Evolutionary conservation across 352 stramenopile species (phyloP).

Genomic region (Pythium myriotylum): DNA sequence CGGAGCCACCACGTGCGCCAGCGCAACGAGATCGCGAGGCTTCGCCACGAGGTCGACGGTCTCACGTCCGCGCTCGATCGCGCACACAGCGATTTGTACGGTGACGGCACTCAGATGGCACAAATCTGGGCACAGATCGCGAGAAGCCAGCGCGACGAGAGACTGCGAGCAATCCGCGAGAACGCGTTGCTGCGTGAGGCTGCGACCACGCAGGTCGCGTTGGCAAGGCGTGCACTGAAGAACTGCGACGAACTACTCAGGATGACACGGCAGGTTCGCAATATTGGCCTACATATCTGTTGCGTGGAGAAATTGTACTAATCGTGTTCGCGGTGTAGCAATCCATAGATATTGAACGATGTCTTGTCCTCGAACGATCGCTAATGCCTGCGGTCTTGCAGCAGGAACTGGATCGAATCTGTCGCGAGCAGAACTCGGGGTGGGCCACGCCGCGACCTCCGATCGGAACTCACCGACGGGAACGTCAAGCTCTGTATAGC

Average conservation of each 20-base stretch:
- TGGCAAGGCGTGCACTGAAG: background rate
- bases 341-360: no score
- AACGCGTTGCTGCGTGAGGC: background rate
- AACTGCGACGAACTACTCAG: background rate
- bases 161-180: background rate
- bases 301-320: no score
- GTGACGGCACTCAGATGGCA: background rate
- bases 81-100: background rate
- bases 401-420: no score
- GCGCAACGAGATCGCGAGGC: background rate
- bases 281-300: no score
- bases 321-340: no score
- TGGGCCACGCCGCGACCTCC: no score
- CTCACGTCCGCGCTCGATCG: background rate
- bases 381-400: no score
- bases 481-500: background rate
- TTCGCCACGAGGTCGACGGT: background rate
- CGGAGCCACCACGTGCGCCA: background rate
- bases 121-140: slow-evolving; percentile 5
- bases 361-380: no score
- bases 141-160: background rate
- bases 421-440: no score
- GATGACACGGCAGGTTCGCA: no score
- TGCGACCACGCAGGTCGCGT: background rate
- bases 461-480: background rate